Evolutionary conservation across 176 grass and related monocot species (phyloP).

Genomic region (Puya raimondii): DNA sequence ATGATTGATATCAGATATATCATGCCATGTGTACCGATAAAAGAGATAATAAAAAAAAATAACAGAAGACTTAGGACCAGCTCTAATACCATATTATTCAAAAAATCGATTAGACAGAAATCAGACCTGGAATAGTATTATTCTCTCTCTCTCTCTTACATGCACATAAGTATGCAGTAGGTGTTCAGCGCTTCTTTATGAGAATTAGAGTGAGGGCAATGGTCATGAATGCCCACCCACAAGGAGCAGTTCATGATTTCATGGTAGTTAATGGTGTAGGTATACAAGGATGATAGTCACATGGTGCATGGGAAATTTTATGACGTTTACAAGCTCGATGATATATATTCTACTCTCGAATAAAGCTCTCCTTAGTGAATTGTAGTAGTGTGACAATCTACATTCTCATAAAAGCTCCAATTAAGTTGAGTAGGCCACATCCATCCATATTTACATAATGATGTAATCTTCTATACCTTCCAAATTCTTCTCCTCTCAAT

Average conservation of each 20-base stretch:
- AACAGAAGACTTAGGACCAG: too few relatives aligned
- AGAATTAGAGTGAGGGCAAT: slow-evolving; percentile 7
- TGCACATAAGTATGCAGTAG: neutral
- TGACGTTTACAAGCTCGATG: neutral
- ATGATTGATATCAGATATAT: too few relatives aligned
- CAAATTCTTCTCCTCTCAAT: neutral
- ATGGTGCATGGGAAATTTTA: slow-evolving; percentile 39
- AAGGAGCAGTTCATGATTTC: slow-evolving; percentile 38
- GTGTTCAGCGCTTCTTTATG: slow-evolving; percentile 6
- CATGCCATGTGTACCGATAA: too few relatives aligned
- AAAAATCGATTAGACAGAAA: too few relatives aligned
- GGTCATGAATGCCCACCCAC: slow-evolving; percentile 21
- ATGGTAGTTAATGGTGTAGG: slow-evolving; percentile 43
- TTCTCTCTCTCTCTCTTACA: neutral
- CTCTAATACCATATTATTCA: too few relatives aligned
- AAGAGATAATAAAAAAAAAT: too few relatives aligned
- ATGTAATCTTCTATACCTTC: neutral
- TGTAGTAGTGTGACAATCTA: neutral
- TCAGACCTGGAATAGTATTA: neutral
- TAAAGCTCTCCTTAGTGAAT: neutral
- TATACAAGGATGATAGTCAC: slow-evolving; percentile 41
- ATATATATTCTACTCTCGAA: neutral
- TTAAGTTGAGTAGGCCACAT: neutral
- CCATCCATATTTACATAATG: neutral
- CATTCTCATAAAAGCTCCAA: neutral